phyloP scores from a whole-genome alignment of 495 filamentous ascomycete genomes.

The Podospora tetraspora region DNA sequence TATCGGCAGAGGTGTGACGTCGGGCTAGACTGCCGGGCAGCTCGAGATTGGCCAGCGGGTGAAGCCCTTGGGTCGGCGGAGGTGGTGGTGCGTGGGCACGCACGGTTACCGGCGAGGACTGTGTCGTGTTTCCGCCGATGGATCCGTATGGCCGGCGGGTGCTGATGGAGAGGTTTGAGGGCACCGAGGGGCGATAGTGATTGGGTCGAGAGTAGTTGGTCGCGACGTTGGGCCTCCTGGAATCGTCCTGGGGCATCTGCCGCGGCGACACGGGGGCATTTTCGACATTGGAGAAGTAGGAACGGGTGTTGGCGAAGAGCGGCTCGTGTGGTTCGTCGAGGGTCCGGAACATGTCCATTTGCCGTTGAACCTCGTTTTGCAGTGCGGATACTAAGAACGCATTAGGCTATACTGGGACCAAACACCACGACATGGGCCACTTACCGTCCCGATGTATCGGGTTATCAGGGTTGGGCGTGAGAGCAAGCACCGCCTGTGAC shows the following conservation, averaged over 20 bases:
- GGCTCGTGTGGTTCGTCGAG: constrained; percentile 72
- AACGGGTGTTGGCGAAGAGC: constrained; percentile 66
- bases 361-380: constrained; percentile 80
- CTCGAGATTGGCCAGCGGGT: constrained; percentile 69
- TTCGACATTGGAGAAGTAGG: constrained; percentile 72
- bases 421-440: constrained; percentile 23
- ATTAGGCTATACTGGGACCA: constrained; percentile 31
- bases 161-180: constrained; percentile 69
- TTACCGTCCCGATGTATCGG: constrained; percentile 59
- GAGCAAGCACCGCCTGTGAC: constrained; percentile 61
- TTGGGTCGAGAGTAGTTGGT: constrained; percentile 46
- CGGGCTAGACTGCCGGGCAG: constrained; percentile 73
- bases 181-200: constrained; percentile 69
- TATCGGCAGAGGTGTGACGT: constrained; percentile 93
- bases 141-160: constrained; percentile 77
- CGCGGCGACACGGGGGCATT: constrained; percentile 86
- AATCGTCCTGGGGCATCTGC: constrained; percentile 81
- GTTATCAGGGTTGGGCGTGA: constrained; percentile 62
- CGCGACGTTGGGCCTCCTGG: constrained; percentile 58
- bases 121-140: constrained; percentile 56
- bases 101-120: constrained; percentile 67
- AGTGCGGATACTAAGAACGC: constrained; percentile 60
- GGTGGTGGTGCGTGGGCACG: constrained; percentile 63
- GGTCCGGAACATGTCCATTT: constrained; percentile 64
- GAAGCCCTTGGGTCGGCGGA: constrained; percentile 54